Evolutionary conservation across 768 basidiomycete genomes (phyloP), one percentile per base, ranked within the genome.

Genomic region (Pseudohyphozyma bogoriensis): DNA sequence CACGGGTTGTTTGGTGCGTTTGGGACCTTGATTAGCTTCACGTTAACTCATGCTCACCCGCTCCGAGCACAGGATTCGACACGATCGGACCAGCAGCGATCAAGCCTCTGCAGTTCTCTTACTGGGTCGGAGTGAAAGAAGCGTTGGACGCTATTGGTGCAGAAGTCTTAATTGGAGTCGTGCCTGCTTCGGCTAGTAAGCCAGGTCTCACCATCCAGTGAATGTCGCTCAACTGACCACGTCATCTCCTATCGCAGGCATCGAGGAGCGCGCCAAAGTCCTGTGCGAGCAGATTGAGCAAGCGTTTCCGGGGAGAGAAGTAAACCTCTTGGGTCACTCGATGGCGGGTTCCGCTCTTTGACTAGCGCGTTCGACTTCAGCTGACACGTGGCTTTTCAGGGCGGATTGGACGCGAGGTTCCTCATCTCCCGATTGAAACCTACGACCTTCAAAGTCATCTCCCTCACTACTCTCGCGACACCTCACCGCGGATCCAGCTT

Each of bases 51-150:
- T 52, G 18, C 22, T 16, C 35, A 15, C 31, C 18, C 11, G 12
- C 37, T 1, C 11, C 12, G 9, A 33, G 1, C n/a, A 15, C 63
- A 11, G 89, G 89, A 1, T 92, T 91, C 65, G 89, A 92, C 71
- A 84, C 83, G 0, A 81, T 91, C 66, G 85, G 82, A 4, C 84
- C 89, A 28, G 85, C 86, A 1, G 83, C 28, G 80, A 3, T 76
- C 84, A 47, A 85, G 16, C 84, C 89, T 6, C 68, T 96, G 22
- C 83, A 91, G 69, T 89, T 99, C 44, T 80, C 85, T 3, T 91
- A 99, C 73, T 99, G 95, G 95, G 81, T 93, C 39, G 95, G 95
- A 10, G 93, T 99, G 65, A 85, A 86, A 70, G 89, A 96, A 72
- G 90, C 87, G 22, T 78, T 99, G 10, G 85, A 92, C 69, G 80